Base-by-base conservation (phyloP, 2,329 filamentous ascomycete genomes). In the Pyrenochaeta sp. region DNA sequence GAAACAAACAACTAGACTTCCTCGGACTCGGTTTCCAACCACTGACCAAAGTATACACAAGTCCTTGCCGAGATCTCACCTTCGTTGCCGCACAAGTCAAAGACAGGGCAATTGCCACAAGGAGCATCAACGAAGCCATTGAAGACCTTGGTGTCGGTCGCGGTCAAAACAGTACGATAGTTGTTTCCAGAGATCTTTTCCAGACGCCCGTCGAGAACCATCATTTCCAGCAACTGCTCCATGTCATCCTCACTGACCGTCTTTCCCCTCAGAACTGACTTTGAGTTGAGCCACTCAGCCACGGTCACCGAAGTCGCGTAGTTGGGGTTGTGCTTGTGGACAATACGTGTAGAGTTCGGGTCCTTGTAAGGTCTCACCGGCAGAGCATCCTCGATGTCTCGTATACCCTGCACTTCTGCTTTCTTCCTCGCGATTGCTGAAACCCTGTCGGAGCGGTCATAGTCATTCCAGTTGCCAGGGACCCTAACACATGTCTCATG, bases 101-200 rank as follows among this genome's bases (percentile, higher is more conserved):
- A 96, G 2, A 96, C 93, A 0, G 94, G 94, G 71, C 94, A 99
- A 41, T 85, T 81, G 2, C 93, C 92, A 70, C 94, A 99, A 1
- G 94, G 94, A 2, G 88, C 86, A 69, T 96, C 91, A 2, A 89
- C 95, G 55, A 93, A 84, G 3, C 89, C 89, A 58, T 92, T 96
- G 55, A 79, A 76, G n/a, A 60, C 71, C n/a, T 74, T 77, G 4
- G 72, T 74, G 26, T 75, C 71, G 14, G 52, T 61, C 1, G 63
- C 54, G 53, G 60, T 74, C 44, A 67, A 61, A 27, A 74, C 72
- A 1, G 73, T 74, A 7, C 76, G 68, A 59, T 84, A 86, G 22
- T 73, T 74, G 20, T 73, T 73, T 7, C 75, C 76, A 2, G 77
- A 74, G 21, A 76, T 74, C 38, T 80, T 72, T 68, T 97, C 90